Base-by-base conservation (phyloP, 768 basidiomycete species). In the Pilatotrama ljubarskyi region DNA sequence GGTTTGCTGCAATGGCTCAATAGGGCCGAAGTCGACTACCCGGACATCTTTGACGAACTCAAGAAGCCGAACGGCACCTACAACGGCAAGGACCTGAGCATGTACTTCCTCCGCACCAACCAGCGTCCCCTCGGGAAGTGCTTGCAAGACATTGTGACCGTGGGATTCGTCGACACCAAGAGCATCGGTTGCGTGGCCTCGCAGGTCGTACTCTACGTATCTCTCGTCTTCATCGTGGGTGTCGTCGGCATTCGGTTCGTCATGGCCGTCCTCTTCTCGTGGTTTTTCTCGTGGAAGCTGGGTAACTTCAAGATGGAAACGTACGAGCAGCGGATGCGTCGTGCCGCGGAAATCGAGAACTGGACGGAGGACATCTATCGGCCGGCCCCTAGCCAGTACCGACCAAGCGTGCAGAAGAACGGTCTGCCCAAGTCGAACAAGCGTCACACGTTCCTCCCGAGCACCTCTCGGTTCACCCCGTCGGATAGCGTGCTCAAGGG, bases 321-420 rank as follows among this genome's bases (percentile, higher is more conserved):
- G 15, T 93, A 95, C 71, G 88, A 92, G 70, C 85, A 98, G 71
- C 84, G 95, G 14, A 93, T 93, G 87, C 85, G 86, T 61, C 87
- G 96, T 22, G 86, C 90, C 2, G 83, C 84, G 22, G 92, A 94
- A 72, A 97, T 99, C 67, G 97, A 99, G 74, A 86, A 89, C 67
- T 99, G 97, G 97, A 87, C 94, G 22, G 89, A 88, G 66, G 93
- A 98, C 69, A 98, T 99, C 65, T 95, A 96, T 73, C 86, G 88
- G 42, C 86, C 96, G 14, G 97, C 97, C 1, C 97, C 97, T 2
- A 87, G 87, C 62, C 80, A 89, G 53, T 91, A 93, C 68, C 86
- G 97, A 24, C 97, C 97, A 7, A 97, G 91, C 66, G 94, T 93
- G 29, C 75, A 79, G 69, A 90, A 91, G 76, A 82, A 82, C 63